Base-by-base conservation (phyloP, 2,329 filamentous ascomycete species). In the Colletotrichum tabaci region DNA sequence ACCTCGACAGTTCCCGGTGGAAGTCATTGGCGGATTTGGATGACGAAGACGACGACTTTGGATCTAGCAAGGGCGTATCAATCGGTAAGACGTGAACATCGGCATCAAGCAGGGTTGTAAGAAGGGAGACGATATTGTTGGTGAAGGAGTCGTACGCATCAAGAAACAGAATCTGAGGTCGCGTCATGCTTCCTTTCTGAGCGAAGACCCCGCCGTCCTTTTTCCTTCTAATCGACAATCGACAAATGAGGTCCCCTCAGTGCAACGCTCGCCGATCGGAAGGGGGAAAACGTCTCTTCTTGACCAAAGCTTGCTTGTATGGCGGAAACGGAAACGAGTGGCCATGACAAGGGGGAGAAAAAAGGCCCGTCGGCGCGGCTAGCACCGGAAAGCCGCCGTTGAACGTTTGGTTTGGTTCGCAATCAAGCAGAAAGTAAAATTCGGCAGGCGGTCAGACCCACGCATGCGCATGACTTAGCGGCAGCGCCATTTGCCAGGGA, bases 121-220 rank as follows among this genome's bases (percentile, higher is more conserved):
- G 87, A 44, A 98, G 89, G 7, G 93, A 91, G 64, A 97, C 91
- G 77, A 98, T 96, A 83, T 98, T 98, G 83, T 97, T 95, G 66
- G 95, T 94, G 83, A 98, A 99, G 52, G 95, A 98, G 84, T 99
- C 96, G 82, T 97, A 97, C 73, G 96, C 95, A 81, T 98, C 96
- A 75, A 99, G 87, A 83, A 97, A 98, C 74, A 98, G 89, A 73
- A 98, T 92, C 72, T 85, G 85, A 74, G 79, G 78, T 52, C 76
- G 77, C 62, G 69, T 74, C 80, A 81, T 81, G 58, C 69, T 72
- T 56, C 16, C 38, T 21, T 46, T 12, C 15, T 13, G 62, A 52
- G 52, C 46, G 12, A 23, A 58, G 44, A 63, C 52, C 4, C 60
- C 42, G n/a, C 38, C 60, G 53, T 61, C 53, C 26, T 21, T 18